Evolutionary conservation across 1,284 basidiomycete species (phyloP), one percentile per base, ranked within the genome.

Genomic region (Meira nashicola): DNA sequence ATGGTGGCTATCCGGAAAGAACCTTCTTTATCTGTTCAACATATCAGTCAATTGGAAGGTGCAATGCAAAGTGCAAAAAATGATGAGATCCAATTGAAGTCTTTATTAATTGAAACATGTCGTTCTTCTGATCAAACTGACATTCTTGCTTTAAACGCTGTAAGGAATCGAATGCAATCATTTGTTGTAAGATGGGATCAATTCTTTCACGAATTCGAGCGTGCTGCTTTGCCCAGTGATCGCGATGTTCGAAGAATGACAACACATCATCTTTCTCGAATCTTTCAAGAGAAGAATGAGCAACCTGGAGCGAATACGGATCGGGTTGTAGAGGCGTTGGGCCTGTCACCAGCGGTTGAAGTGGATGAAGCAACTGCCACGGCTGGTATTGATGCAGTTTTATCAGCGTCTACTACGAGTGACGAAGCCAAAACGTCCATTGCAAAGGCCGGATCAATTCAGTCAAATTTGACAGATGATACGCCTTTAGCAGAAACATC

Each of bases 151-250:
- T 83, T 97, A 60, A 97, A 94, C 68, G 85, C 86, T 60, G 90
- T 94, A 7, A 86, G 92, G 50, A 86, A 89, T 2, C 86, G 87
- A 59, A 83, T 93, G 44, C 93, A 96, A 80, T 91, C 95, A 74
- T 89, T 89, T 78, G 92, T 95, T 54, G 91, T 96, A n/a, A 89
- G 89, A 44, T 97, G 93, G 90, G 92, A 95, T 75, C 84, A 85
- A 59, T 88, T 91, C 71, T 90, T 92, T 73, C 87, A 77, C 43
- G 71, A 83, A 64, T 82, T 74, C 71, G 58, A 60, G 28, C 71
- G 72, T 54, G 69, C 72, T 38, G 64, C 62, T 56, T 68, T 80
- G 86, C 59, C 88, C 0, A 67, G 71, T 21, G 79, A 78, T 46
- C 75, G 77, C 46, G 80, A 80, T 56, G 67, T 77, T 25, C 77